These are phyloP conservation scores for Geotrichum candidum DNA, from an alignment of 1,139 yeast genomes.

Conservation along the genomic window DNA sequence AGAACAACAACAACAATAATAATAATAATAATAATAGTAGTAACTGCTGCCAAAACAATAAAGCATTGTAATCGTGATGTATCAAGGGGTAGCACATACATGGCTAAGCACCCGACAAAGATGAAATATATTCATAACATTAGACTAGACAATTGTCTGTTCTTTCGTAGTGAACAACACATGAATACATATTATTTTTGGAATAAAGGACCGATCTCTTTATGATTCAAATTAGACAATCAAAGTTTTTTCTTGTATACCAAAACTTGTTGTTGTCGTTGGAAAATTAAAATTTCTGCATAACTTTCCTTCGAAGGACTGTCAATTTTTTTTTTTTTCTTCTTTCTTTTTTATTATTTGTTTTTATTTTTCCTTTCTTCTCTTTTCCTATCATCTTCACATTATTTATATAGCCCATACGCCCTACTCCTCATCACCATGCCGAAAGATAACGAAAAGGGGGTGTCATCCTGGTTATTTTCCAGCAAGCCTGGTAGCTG, in stretches of 20 bases:
- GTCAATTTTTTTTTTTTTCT: neutral
- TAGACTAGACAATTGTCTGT: neutral
- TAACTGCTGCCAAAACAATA: neutral
- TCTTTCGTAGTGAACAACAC: neutral
- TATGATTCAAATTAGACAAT: neutral
- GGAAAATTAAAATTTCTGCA: neutral
- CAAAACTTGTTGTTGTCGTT: neutral
- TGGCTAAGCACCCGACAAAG: neutral
- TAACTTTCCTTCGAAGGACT: neutral
- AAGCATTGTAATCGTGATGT: neutral
- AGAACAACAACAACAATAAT: neutral
- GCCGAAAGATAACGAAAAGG: conserved; percentile 15
- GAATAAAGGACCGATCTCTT: too few species aligned
- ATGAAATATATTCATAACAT: neutral
- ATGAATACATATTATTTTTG: too few species aligned
- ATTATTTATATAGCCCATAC: neutral
- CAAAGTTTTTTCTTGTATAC: neutral
- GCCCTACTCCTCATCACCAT: neutral
- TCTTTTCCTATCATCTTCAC: neutral
- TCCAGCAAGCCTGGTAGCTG: neutral
- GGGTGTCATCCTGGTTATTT: conserved; percentile 6
- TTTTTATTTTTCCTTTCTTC: neutral
- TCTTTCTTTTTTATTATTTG: neutral
- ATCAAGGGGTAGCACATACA: neutral
- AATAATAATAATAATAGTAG: too few species aligned